These are phyloP conservation scores for Russula virescens DNA, from an alignment of 768 basidiomycete genomes.

Conservation along the genomic window DNA sequence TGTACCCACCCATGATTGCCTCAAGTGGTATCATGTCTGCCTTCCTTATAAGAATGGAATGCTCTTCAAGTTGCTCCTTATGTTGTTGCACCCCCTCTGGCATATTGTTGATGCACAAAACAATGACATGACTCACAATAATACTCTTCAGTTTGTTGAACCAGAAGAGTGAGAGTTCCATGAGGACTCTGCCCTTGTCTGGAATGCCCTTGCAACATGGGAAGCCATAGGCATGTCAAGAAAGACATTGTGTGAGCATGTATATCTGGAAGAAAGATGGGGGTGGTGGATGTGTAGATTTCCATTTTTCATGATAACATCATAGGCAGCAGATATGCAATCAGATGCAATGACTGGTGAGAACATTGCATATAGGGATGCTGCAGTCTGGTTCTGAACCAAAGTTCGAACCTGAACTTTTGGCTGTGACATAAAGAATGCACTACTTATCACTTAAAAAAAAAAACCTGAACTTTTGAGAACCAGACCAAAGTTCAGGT, in stretches of 20 bases:
- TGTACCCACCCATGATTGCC: slow-evolving; percentile 92
- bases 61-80: slow-evolving; percentile 68
- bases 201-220: slow-evolving; percentile 71
- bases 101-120: slow-evolving; percentile 72
- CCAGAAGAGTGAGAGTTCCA: slow-evolving; percentile 92
- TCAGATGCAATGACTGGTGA: slow-evolving; percentile 85
- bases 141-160: slow-evolving; percentile 75
- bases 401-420: too few relatives aligned
- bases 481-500: too few relatives aligned
- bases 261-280: background rate
- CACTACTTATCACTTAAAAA: too few relatives aligned
- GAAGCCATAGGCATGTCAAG: background rate
- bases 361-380: too few relatives aligned
- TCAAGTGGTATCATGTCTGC: slow-evolving; percentile 89
- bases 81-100: slow-evolving; percentile 72
- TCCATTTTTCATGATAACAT: slow-evolving; percentile 91
- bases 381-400: too few relatives aligned
- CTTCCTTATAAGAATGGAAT: slow-evolving; percentile 87
- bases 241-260: background rate
- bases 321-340: slow-evolving; percentile 94
- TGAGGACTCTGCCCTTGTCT: slow-evolving; percentile 85
- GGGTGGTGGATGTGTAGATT: background rate
- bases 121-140: slow-evolving; percentile 87
- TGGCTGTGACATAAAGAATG: too few relatives aligned
- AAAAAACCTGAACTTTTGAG: too few relatives aligned